Conservation (phyloP, 2,329 filamentous ascomycete genomes). For the Clonostachys rosea region DNA sequence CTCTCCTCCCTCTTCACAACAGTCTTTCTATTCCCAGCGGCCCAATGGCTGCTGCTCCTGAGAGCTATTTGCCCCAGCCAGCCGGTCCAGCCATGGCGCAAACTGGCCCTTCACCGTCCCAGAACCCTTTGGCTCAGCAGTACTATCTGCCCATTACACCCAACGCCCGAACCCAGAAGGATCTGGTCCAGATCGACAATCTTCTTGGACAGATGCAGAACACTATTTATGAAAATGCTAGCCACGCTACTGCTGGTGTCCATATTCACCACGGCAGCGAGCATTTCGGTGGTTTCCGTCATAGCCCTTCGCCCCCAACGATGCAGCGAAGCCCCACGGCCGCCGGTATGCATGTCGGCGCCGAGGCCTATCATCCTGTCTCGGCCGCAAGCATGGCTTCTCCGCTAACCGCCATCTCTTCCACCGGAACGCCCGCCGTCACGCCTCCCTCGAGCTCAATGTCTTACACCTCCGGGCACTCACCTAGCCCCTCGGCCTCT, state of each 20-base stretch:
- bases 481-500: conserved; percentile 66
- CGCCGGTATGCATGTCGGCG: conserved; percentile 18
- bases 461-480: conserved; percentile 75
- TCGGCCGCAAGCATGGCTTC: conserved; percentile 56
- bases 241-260: conserved; percentile 74
- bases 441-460: conserved; percentile 72
- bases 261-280: conserved; percentile 72
- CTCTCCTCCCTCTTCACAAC: conserved; percentile 76
- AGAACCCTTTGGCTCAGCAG: conserved; percentile 61
- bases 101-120: conserved; percentile 53
- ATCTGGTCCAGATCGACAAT: conserved; percentile 89
- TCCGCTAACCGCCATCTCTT: conserved; percentile 53
- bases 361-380: conserved; percentile 32
- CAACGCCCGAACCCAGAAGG: conserved; percentile 87
- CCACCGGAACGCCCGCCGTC: conserved; percentile 68
- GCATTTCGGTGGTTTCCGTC: conserved; percentile 50
- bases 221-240: conserved; percentile 91
- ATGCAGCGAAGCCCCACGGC: conserved; percentile 23
- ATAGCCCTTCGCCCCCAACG: conserved; percentile 47
- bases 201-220: conserved; percentile 94
- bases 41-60: conserved; percentile 28
- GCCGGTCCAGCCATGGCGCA: conserved; percentile 40
- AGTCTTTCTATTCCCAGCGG: conserved; percentile 59
- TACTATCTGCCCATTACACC: conserved; percentile 80
- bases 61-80: conserved; percentile 49